A percentile compares a stretch with the other conserved stretches of the same genome.
These are phyloP conservation scores for Nakazawaea laoshanensis DNA, from an alignment of 805 yeast genomes.

Conservation along the genomic window DNA sequence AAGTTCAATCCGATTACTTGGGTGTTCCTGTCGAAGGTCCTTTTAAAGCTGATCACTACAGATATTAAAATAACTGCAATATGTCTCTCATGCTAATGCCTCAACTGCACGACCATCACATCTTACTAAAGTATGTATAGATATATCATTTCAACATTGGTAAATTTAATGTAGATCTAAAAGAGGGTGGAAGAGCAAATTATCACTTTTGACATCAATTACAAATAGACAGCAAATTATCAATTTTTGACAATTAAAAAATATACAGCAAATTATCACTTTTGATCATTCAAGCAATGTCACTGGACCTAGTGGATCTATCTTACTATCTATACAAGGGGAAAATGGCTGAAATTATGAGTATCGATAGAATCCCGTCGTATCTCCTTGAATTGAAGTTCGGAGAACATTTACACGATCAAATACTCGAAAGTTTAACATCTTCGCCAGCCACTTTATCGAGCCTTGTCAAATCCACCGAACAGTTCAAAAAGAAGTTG, in stretches of 20 bases:
- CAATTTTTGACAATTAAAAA: too few species aligned
- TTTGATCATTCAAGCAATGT: too few species aligned
- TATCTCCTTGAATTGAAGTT: constrained; percentile 15
- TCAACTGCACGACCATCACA: constrained; percentile 15
- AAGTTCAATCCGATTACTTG: constrained; percentile 88
- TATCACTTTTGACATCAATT: too few species aligned
- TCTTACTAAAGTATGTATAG: too few species aligned
- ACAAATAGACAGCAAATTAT: too few species aligned
- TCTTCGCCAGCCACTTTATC: constrained; percentile 11
- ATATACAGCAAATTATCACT: too few species aligned
- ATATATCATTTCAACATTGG: too few species aligned
- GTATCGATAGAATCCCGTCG: constrained; percentile 14
- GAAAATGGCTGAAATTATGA: background rate
- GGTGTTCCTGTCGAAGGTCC: constrained; percentile 92
- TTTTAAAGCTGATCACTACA: constrained; percentile 95
- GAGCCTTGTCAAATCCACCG: constrained; percentile 3
- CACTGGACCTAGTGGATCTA: background rate
- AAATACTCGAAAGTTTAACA: constrained; percentile 9
- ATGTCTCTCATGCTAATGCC: constrained; percentile 9
- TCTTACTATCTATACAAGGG: background rate
- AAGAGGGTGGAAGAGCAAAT: too few species aligned
- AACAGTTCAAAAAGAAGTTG: constrained; percentile 6
- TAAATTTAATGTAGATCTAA: too few species aligned
- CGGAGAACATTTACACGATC: constrained; percentile 14
- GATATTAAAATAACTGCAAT: constrained; percentile 53